A percentile compares a stretch with the other conserved stretches of the same genome.
Conservation (phyloP, 345 rosid species). For the Cardamine chenopodiifolia region DNA sequence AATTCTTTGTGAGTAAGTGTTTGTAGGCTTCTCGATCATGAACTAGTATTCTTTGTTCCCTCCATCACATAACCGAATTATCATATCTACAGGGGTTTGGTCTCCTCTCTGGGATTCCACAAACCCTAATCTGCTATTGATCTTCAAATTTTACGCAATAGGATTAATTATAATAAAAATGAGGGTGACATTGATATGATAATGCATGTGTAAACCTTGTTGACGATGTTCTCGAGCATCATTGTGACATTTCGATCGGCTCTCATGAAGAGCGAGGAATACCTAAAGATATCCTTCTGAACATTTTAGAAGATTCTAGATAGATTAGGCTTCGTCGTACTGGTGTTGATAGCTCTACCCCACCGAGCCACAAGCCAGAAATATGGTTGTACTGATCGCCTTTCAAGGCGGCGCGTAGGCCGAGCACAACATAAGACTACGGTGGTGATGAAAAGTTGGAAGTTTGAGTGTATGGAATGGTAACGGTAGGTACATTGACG, state of each 20-base stretch:
- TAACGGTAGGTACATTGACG: too few relatives aligned
- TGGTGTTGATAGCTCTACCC: slow-evolving; percentile 84
- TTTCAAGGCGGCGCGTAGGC: slow-evolving; percentile 51
- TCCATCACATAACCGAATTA: slow-evolving; percentile 54
- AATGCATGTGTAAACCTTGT: slow-evolving; percentile 72
- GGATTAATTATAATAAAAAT: slow-evolving; percentile 52
- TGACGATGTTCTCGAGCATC: slow-evolving; percentile 90
- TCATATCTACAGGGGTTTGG: slow-evolving; percentile 65
- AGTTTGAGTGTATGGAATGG: too few relatives aligned
- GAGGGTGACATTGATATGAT: slow-evolving; percentile 65
- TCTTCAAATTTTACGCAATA: slow-evolving; percentile 13
- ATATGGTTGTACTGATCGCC: slow-evolving; percentile 85
- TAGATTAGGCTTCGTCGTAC: slow-evolving; percentile 78
- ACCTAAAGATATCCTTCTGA: slow-evolving; percentile 75
- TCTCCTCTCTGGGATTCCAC: slow-evolving; percentile 18
- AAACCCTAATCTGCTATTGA: background rate
- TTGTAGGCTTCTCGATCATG: slow-evolving; percentile 53
- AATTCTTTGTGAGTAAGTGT: slow-evolving; percentile 50
- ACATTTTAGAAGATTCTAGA: slow-evolving; percentile 77
- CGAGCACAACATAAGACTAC: slow-evolving; percentile 58
- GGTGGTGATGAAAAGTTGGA: too few relatives aligned
- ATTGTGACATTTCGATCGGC: slow-evolving; percentile 55
- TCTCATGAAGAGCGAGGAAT: slow-evolving; percentile 59
- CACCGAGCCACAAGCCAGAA: slow-evolving; percentile 81
- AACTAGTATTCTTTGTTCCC: slow-evolving; percentile 68